Percentiles rank a stretch among this genome's conserved stretches.
These are phyloP conservation scores for Cenchrus americanus DNA, from an alignment of 176 grass and related monocot genomes.

Conservation along the genomic window DNA sequence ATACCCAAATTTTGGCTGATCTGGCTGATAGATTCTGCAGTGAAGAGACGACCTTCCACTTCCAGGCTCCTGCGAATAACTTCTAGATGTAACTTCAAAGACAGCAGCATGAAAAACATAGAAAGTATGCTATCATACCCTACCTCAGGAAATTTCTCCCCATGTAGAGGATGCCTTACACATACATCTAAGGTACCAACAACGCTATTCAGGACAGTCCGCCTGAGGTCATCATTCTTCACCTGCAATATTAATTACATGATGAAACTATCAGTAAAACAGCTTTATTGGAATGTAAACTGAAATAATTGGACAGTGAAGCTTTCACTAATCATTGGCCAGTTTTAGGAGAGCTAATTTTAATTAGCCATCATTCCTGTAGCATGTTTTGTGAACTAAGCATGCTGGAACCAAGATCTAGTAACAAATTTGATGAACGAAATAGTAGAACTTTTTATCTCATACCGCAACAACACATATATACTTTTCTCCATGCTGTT, in stretches of 20 bases:
- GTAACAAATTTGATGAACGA: background rate
- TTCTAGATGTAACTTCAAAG: slow-evolving; percentile 34
- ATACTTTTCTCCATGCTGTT: slow-evolving; percentile 62
- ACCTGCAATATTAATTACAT: slow-evolving; percentile 59
- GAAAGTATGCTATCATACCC: slow-evolving; percentile 11
- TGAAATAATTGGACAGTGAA: background rate
- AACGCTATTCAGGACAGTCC: slow-evolving; percentile 72
- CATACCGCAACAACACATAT: slow-evolving; percentile 75
- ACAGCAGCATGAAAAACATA: slow-evolving; percentile 20
- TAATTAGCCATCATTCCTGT: background rate
- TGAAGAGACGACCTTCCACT: slow-evolving; percentile 47
- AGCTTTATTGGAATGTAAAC: slow-evolving; percentile 18
- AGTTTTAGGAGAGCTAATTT: background rate
- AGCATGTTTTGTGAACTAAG: slow-evolving; percentile 22
- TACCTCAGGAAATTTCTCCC: slow-evolving; percentile 77
- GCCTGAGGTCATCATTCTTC: slow-evolving; percentile 62
- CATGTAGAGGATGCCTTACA: slow-evolving; percentile 67
- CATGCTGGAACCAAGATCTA: slow-evolving; percentile 21
- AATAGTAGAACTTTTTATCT: slow-evolving; percentile 21
- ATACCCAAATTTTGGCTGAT: slow-evolving; percentile 74
- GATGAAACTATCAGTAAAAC: slow-evolving; percentile 18
- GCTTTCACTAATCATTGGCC: background rate
- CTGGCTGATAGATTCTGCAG: slow-evolving; percentile 56
- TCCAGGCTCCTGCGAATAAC: slow-evolving; percentile 57
- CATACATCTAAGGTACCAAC: slow-evolving; percentile 74